phyloP scores from a whole-genome alignment of 306 rosid genomes.

The Rubus parviflorus region DNA sequence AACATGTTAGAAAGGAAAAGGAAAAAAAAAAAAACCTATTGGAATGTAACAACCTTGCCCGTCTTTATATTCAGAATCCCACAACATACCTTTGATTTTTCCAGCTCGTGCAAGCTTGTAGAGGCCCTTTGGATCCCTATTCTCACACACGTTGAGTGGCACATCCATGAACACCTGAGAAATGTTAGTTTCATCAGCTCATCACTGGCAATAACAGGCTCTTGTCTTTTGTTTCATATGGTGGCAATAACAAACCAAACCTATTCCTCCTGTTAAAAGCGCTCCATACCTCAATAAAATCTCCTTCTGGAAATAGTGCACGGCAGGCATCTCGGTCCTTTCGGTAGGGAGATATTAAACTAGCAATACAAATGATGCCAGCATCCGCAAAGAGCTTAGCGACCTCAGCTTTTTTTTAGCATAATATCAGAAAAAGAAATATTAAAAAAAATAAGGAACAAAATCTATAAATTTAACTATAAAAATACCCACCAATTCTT shows the following conservation, averaged over 20 bases:
- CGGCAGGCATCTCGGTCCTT: slow-evolving; percentile 92
- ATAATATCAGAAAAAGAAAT: slow-evolving; percentile 10
- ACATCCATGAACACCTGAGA: slow-evolving; percentile 84
- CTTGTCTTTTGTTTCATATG: slow-evolving; percentile 19
- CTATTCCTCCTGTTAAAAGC: slow-evolving; percentile 8
- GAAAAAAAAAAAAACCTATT: not conserved
- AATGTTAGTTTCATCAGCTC: slow-evolving; percentile 19
- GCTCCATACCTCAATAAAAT: slow-evolving; percentile 76
- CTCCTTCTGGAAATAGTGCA: slow-evolving; percentile 72
- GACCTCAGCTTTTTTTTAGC: slow-evolving; percentile 65
- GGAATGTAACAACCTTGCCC: not conserved
- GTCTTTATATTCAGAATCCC: slow-evolving; percentile 1
- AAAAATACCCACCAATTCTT: slow-evolving; percentile 65
- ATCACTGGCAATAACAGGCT: slow-evolving; percentile 15
- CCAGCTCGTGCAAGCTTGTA: slow-evolving; percentile 96
- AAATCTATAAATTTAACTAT: not conserved
- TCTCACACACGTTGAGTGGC: slow-evolving; percentile 86
- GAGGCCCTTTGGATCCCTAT: slow-evolving; percentile 93
- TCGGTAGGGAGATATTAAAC: slow-evolving; percentile 90
- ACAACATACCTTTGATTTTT: slow-evolving; percentile 69
- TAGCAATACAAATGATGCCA: slow-evolving; percentile 85
- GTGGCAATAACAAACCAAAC: slow-evolving; percentile 19
- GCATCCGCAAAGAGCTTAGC: slow-evolving; percentile 99
- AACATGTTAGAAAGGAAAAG: not conserved
- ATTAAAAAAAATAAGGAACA: not conserved